Percentiles rank a stretch among this genome's conserved stretches.
phyloP scores from a whole-genome alignment of 2,329 filamentous ascomycete genomes.

The Sporothrix schenckii region DNA sequence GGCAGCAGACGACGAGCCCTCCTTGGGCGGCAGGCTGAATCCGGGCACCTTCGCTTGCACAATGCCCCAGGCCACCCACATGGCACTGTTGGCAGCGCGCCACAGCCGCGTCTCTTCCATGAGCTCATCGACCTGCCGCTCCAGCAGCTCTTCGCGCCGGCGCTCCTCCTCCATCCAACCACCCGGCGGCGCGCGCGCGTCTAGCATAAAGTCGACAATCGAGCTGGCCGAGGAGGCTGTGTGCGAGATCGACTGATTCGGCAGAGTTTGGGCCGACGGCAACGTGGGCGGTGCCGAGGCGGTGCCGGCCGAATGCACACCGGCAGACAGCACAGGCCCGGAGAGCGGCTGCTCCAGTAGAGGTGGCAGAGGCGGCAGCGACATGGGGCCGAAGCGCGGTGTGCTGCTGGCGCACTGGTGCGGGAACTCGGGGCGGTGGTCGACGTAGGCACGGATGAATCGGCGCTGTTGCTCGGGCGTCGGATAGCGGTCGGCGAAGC shows the following conservation, averaged over 20 bases:
- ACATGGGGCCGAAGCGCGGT: slow-evolving; percentile 34
- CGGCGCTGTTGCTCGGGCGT: slow-evolving; percentile 77
- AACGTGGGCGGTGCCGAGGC: slow-evolving; percentile 38
- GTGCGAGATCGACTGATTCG: slow-evolving; percentile 37
- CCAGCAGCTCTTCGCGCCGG: slow-evolving; percentile 63
- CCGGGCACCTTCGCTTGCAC: slow-evolving; percentile 88
- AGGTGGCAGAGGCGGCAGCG: slow-evolving; percentile 25
- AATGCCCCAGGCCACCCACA: slow-evolving; percentile 96
- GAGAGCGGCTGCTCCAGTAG: slow-evolving; percentile 44
- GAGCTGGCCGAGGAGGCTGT: slow-evolving; percentile 52
- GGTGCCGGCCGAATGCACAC: background rate
- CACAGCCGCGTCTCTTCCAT: slow-evolving; percentile 80
- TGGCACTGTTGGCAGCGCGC: slow-evolving; percentile 82
- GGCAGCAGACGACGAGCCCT: slow-evolving; percentile 36
- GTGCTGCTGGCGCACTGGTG: slow-evolving; percentile 44
- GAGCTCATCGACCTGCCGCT: slow-evolving; percentile 69
- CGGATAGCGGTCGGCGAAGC: slow-evolving; percentile 73
- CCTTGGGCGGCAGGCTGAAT: slow-evolving; percentile 49
- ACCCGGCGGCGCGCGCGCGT: slow-evolving; percentile 64
- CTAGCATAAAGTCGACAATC: slow-evolving; percentile 76
- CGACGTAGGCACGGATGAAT: slow-evolving; percentile 84
- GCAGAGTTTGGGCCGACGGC: slow-evolving; percentile 13
- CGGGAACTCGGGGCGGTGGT: slow-evolving; percentile 73
- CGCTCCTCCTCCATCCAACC: slow-evolving; percentile 64
- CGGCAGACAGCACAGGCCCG: slow-evolving; percentile 36